Conservation (phyloP, 495 filamentous ascomycete genomes). For the Aspergillus affinis region DNA sequence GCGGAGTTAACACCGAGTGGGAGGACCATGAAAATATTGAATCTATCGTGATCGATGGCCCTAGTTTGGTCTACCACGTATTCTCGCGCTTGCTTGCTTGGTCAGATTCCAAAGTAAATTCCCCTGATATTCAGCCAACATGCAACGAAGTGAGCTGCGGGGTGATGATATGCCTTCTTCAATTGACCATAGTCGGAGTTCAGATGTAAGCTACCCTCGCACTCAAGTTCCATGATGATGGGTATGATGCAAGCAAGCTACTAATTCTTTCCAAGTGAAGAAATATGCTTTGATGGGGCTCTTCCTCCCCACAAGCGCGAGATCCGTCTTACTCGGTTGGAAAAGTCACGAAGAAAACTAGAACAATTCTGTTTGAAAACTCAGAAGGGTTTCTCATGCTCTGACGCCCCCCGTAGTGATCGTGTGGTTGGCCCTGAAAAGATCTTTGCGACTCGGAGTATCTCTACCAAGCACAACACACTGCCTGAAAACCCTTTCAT, state of each 20-base stretch:
- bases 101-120: slow-evolving; percentile 31
- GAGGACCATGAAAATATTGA: slow-evolving; percentile 16
- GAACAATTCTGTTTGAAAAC: slow-evolving; percentile 29
- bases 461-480: slow-evolving; percentile 27
- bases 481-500: slow-evolving; percentile 63
- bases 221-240: background rate
- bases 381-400: slow-evolving; percentile 6
- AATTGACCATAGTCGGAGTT: slow-evolving; percentile 50
- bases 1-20: background rate
- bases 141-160: slow-evolving; percentile 61
- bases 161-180: slow-evolving; percentile 60
- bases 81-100: slow-evolving; percentile 52
- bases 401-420: background rate
- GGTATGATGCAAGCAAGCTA: background rate
- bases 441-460: slow-evolving; percentile 27
- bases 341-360: slow-evolving; percentile 41
- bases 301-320: slow-evolving; percentile 60
- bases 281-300: slow-evolving; percentile 77
- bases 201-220: slow-evolving; percentile 51
- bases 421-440: slow-evolving; percentile 17
- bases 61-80: slow-evolving; percentile 71
- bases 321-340: slow-evolving; percentile 54
- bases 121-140: slow-evolving; percentile 54
- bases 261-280: slow-evolving; percentile 28
- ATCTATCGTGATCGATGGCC: slow-evolving; percentile 70